Percentiles rank a stretch among this genome's conserved stretches.
Evolutionary conservation across 805 yeast genomes (phyloP).

Genomic region (Pichia heedii): DNA sequence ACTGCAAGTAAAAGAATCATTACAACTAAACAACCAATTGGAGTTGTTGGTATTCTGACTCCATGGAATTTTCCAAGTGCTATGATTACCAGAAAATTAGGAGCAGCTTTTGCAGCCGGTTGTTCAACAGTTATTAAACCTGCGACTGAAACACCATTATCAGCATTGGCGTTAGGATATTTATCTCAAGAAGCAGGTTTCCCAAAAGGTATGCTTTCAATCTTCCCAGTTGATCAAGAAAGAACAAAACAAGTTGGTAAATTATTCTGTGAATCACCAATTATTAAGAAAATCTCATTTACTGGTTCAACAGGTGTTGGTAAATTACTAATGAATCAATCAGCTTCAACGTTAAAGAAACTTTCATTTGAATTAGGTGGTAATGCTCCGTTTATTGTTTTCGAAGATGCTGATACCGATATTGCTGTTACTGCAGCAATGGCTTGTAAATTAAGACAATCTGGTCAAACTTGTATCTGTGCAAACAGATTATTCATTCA

Average conservation of each 20-base stretch:
- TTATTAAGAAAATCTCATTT: conserved; percentile 83
- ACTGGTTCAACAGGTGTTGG: conserved; percentile 92
- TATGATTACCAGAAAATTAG: conserved; percentile 74
- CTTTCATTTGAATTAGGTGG: conserved; percentile 84
- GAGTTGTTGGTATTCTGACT: conserved; percentile 76
- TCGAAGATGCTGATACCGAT: conserved; percentile 63
- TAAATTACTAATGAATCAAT: conserved; percentile 59
- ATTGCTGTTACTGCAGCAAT: conserved; percentile 58
- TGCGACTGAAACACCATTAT: conserved; percentile 72
- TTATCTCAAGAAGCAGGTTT: conserved; percentile 74
- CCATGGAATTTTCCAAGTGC: conserved; percentile 83
- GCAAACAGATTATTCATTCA: conserved; percentile 68
- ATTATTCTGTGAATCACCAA: conserved; percentile 67
- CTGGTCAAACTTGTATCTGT: conserved; percentile 79
- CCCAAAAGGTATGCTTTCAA: conserved; percentile 84
- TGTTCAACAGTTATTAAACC: conserved; percentile 67
- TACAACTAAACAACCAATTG: conserved; percentile 67
- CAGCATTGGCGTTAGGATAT: conserved; percentile 67
- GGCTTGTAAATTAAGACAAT: conserved; percentile 61
- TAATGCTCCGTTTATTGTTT: conserved; percentile 79
- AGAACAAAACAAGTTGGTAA: conserved; percentile 58
- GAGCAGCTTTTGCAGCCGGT: conserved; percentile 73
- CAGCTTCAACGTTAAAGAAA: conserved; percentile 67
- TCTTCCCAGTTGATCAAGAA: conserved; percentile 74
- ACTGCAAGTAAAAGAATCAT: conserved; percentile 46